Evolutionary conservation across 306 rosid genomes (phyloP), one percentile per base, ranked within the genome.

Genomic region (Vigna unguiculata): DNA sequence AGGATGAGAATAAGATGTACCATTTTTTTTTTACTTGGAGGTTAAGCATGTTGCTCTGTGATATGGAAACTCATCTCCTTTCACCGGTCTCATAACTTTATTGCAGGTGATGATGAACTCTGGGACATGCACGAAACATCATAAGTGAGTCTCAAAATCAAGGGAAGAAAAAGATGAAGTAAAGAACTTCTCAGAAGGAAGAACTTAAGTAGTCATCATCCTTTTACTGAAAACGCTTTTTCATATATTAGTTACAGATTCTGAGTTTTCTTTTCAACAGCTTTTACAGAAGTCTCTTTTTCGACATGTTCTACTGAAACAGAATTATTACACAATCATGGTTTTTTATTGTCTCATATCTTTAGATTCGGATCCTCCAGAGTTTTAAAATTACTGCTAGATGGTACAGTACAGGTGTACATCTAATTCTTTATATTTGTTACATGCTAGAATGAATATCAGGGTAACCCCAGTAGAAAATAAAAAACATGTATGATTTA

Each of bases 71-170:
- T 28, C 63, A 4, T 55, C 77, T 57, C 51, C 72, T 53, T 72
- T 73, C 40, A 40, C 32, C 61, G 76, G 48, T 73, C 65, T 63
- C 30, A 66, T 62, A 15, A 17, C 11, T 28, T 21, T 68, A 32
- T 59, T 34, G 25, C 46, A 45, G 15, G 28, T 25, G 1, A 30
- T 52, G 59, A 16, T 9, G 59, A 80, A 53, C 66, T 68, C 47
- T 80, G 69, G 64, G 28, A 43, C 78, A 68, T 43, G 61, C 9
- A 62, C 59, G n/a, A 83, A 78, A 66, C 60, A 77, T 57, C 47
- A 80, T 66, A 30, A 40, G 19, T 46, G 40, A 82, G 66, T 57
- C 71, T 71, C 58, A 71, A 80, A 21, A 62, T 61, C 20, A 52
- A 52, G 9, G 36, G 43, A 36, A 54, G 48, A 57, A 67, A 59